phyloP scores from a whole-genome alignment of 1,139 yeast genomes.

The Nakaseomyces kungkrabaensis region DNA sequence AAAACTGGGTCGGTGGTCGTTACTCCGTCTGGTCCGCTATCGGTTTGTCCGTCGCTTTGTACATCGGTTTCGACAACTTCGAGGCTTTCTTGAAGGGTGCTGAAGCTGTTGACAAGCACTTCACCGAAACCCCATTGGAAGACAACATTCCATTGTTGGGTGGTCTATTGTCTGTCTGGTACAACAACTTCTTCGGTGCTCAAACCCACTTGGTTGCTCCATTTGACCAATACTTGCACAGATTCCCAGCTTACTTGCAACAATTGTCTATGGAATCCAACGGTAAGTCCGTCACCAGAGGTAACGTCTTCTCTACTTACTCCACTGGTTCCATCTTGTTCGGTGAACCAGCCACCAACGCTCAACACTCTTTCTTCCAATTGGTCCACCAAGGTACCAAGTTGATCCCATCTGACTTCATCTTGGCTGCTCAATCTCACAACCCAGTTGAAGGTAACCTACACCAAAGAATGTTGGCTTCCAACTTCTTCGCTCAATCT shows the following conservation, averaged over 20 bases:
- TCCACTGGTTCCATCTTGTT: slow-evolving; percentile 92
- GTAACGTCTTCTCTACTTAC: slow-evolving; percentile 81
- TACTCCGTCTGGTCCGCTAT: slow-evolving; percentile 99
- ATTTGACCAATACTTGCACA: slow-evolving; percentile 94
- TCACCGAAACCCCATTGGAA: slow-evolving; percentile 72
- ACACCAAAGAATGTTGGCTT: slow-evolving; percentile 96
- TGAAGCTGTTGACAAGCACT: slow-evolving; percentile 92
- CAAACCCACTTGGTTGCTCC: slow-evolving; percentile 98
- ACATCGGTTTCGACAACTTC: slow-evolving; percentile 91
- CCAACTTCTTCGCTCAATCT: slow-evolving; percentile 96
- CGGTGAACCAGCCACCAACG: slow-evolving; percentile 98
- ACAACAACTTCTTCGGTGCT: slow-evolving; percentile 94
- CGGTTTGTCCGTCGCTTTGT: slow-evolving; percentile 89
- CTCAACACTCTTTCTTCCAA: slow-evolving; percentile 99
- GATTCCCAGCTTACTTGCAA: slow-evolving; percentile 98
- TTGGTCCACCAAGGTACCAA: slow-evolving; percentile 98
- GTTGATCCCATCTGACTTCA: slow-evolving; percentile 92
- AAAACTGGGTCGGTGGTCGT: slow-evolving; percentile 98
- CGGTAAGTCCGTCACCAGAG: slow-evolving; percentile 94
- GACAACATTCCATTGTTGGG: slow-evolving; percentile 88
- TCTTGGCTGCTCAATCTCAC: slow-evolving; percentile 94
- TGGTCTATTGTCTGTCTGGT: slow-evolving; percentile 92
- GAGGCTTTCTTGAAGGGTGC: slow-evolving; percentile 91
- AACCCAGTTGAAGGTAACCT: slow-evolving; percentile 91
- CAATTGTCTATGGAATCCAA: slow-evolving; percentile 98